Conservation (phyloP, 257 asterid species). For the Jacaranda mimosifolia region DNA sequence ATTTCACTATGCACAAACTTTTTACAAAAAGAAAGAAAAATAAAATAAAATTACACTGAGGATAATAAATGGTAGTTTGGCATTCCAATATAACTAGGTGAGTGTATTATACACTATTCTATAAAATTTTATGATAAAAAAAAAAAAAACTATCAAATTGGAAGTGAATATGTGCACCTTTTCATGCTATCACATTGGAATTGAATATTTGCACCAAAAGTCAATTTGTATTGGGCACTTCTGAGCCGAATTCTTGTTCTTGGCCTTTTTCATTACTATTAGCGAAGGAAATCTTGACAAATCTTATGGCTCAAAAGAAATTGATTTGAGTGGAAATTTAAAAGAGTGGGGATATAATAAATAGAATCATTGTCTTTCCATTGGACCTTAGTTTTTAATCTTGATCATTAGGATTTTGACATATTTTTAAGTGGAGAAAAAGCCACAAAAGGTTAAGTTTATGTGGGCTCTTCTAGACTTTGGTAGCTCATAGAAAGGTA, state of each 20-base stretch:
- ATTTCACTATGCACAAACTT: too few relatives aligned
- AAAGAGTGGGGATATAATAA: background rate
- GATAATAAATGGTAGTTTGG: too few relatives aligned
- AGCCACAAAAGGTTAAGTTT: background rate
- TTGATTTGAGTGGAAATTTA: background rate
- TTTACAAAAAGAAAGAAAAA: too few relatives aligned
- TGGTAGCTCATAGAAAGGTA: background rate
- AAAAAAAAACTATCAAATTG: too few relatives aligned
- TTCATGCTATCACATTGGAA: background rate
- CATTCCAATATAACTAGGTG: too few relatives aligned
- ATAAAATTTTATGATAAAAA: too few relatives aligned
- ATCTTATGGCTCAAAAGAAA: background rate
- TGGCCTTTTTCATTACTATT: background rate
- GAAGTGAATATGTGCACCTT: too few relatives aligned
- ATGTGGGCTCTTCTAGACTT: conserved; percentile 12
- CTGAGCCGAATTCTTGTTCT: background rate
- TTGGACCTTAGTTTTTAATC: background rate
- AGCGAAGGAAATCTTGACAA: background rate
- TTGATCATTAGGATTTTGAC: conserved; percentile 2
- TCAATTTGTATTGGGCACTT: background rate
- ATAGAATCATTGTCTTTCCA: background rate
- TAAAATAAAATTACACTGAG: too few relatives aligned
- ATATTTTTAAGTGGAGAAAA: background rate
- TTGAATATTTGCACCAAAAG: background rate
- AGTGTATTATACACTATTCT: too few relatives aligned